These are phyloP conservation scores for Glycine tomentella DNA, from an alignment of 306 rosid species.

Conservation along the genomic window DNA sequence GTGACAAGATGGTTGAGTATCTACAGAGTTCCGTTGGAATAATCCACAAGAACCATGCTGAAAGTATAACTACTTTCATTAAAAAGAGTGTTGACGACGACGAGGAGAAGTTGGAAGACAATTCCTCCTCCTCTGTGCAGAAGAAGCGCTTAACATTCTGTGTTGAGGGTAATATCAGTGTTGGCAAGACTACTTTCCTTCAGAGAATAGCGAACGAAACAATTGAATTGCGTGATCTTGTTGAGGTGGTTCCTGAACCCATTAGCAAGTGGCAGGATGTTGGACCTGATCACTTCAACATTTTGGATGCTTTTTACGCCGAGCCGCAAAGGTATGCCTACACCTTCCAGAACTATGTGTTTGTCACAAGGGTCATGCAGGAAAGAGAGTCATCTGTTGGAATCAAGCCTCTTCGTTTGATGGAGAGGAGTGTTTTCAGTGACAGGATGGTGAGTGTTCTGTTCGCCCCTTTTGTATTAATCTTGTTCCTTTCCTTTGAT, in stretches of 20 bases:
- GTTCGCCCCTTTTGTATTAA: not conserved
- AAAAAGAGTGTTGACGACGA: slow-evolving; percentile 75
- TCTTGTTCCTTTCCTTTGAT: no score
- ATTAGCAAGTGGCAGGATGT: slow-evolving; percentile 93
- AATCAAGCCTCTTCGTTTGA: slow-evolving; percentile 93
- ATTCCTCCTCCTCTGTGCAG: slow-evolving; percentile 45
- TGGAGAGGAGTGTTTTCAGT: slow-evolving; percentile 99
- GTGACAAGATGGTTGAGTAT: slow-evolving; percentile 89
- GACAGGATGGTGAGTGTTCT: slow-evolving; percentile 85
- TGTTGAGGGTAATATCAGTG: slow-evolving; percentile 97
- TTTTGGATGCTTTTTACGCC: slow-evolving; percentile 92
- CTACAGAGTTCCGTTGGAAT: slow-evolving; percentile 93
- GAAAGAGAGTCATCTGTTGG: slow-evolving; percentile 95
- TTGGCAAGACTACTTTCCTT: slow-evolving; percentile 94
- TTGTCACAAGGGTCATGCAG: slow-evolving; percentile 97
- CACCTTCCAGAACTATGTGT: slow-evolving; percentile 98
- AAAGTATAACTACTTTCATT: slow-evolving; percentile 86
- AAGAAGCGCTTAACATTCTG: slow-evolving; percentile 87
- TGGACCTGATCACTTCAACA: slow-evolving; percentile 96
- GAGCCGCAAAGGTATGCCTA: slow-evolving; percentile 97
- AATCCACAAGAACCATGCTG: slow-evolving; percentile 96
- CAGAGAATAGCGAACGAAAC: slow-evolving; percentile 94
- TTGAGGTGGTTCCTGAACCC: slow-evolving; percentile 99
- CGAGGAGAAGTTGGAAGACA: slow-evolving; percentile 82
- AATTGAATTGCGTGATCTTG: slow-evolving; percentile 89